Conservation (phyloP, 2,329 filamentous ascomycete species). For the Claviceps digitariae region DNA sequence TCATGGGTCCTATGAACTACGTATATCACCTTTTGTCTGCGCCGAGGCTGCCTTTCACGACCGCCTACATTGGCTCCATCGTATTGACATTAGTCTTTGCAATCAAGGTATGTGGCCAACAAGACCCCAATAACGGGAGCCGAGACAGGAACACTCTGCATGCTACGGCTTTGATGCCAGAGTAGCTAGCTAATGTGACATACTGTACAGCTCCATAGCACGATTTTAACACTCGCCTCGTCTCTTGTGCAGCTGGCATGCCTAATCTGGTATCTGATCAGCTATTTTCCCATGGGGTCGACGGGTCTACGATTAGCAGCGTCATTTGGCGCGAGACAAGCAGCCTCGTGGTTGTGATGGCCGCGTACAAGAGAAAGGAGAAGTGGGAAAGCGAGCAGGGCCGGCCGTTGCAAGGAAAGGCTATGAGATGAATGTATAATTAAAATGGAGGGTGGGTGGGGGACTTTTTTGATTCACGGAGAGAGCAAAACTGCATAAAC, state of each 20-base stretch:
- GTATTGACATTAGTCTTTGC: slow-evolving; percentile 82
- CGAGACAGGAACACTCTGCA: not conserved
- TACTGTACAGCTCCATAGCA: slow-evolving; percentile 59
- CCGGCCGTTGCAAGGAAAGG: not conserved
- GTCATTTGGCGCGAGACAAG: slow-evolving; percentile 70
- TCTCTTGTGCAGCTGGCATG: slow-evolving; percentile 72
- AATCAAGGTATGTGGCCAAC: slow-evolving; percentile 60
- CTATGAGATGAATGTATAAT: too few species aligned
- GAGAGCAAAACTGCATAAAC: not conserved
- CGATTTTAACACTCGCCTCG: slow-evolving; percentile 72
- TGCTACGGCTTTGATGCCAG: not conserved
- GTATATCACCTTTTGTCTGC: slow-evolving; percentile 71
- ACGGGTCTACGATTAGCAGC: slow-evolving; percentile 77
- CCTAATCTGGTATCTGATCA: slow-evolving; percentile 85
- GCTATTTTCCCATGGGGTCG: slow-evolving; percentile 95
- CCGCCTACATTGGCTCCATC: slow-evolving; percentile 90
- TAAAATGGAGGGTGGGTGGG: too few species aligned
- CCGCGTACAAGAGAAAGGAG: not conserved
- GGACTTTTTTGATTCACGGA: not conserved
- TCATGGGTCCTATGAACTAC: slow-evolving; percentile 85
- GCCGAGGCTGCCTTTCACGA: slow-evolving; percentile 79
- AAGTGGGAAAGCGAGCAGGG: not conserved
- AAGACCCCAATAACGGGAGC: too few species aligned
- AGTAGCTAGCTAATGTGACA: slow-evolving; percentile 5
- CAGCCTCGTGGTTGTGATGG: slow-evolving; percentile 77